Evolutionary conservation across 257 asterid species (phyloP).

Genomic region (Dorcoceras hygrometricum): DNA sequence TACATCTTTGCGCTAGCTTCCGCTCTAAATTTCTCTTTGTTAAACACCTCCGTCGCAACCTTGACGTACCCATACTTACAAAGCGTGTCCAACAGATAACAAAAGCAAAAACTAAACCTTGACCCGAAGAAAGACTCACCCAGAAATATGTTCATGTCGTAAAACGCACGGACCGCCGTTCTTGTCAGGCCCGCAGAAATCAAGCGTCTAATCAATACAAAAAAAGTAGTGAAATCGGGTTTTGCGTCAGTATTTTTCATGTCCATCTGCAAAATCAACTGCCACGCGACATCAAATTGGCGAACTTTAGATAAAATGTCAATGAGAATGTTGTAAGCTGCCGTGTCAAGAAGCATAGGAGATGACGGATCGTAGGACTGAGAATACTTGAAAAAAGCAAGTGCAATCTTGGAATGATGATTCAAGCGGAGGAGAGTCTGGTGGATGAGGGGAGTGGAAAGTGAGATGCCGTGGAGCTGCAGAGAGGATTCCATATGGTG

Average conservation of each 20-base stretch:
- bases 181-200: slow-evolving; percentile 68
- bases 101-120: slow-evolving; percentile 38
- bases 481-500: slow-evolving; percentile 85
- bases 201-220: slow-evolving; percentile 60
- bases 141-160: slow-evolving; percentile 61
- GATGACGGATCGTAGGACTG: slow-evolving; percentile 36
- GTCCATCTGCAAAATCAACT: slow-evolving; percentile 69
- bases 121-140: slow-evolving; percentile 37
- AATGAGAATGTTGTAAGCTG: slow-evolving; percentile 60
- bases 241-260: slow-evolving; percentile 22
- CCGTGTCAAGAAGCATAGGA: slow-evolving; percentile 41
- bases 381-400: slow-evolving; percentile 65
- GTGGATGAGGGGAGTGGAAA: slow-evolving; percentile 54
- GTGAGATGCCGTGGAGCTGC: slow-evolving; percentile 65
- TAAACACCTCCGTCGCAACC: slow-evolving; percentile 75
- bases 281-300: slow-evolving; percentile 88
- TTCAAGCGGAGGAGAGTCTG: slow-evolving; percentile 78
- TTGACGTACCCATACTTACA: slow-evolving; percentile 85
- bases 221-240: slow-evolving; percentile 77
- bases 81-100: slow-evolving; percentile 74
- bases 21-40: slow-evolving; percentile 65
- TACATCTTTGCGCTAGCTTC: slow-evolving; percentile 55
- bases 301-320: slow-evolving; percentile 70
- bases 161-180: slow-evolving; percentile 66
- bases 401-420: slow-evolving; percentile 74